phyloP scores from a whole-genome alignment of 208 protist species.

The Strigomonas culicis region DNA sequence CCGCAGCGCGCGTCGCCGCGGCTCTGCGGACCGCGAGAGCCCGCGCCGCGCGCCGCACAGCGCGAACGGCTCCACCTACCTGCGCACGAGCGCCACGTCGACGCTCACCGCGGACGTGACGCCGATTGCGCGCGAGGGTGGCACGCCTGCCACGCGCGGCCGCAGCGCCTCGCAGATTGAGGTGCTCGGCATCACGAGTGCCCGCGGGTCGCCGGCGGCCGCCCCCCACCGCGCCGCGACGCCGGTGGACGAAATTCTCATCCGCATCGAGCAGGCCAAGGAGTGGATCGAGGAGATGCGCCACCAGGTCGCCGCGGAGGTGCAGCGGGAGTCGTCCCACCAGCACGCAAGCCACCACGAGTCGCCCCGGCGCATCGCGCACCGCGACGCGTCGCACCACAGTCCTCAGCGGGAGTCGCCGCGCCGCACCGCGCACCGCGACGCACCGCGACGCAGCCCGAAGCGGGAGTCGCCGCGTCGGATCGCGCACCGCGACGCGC shows the following conservation, averaged over 20 bases:
- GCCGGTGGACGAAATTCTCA: not conserved
- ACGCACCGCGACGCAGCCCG: too few relatives aligned
- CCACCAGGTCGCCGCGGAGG: conserved; percentile 11
- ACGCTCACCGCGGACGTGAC: not conserved
- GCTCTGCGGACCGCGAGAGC: conserved; percentile 15
- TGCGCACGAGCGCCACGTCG: not conserved
- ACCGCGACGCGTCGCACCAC: not conserved
- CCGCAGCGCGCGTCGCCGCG: conserved; percentile 4
- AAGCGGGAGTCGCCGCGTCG: not conserved
- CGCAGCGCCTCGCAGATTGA: conserved; percentile 22
- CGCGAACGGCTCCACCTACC: not conserved
- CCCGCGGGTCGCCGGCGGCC: not conserved
- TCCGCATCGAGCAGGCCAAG: conserved; percentile 42
- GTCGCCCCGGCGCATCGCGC: not conserved
- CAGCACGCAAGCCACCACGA: conserved; percentile 18
- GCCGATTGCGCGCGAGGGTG: conserved; percentile 14
- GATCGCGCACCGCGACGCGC: not conserved
- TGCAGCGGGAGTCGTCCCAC: not conserved
- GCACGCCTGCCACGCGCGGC: conserved; percentile 1
- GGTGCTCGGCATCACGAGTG: conserved; percentile 33
- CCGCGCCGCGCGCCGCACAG: not conserved
- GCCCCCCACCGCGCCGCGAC: not conserved
- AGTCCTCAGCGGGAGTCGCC: not conserved
- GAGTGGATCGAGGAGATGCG: conserved; percentile 57
- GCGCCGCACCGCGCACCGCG: not conserved